A percentile compares a stretch with the other conserved stretches of the same genome.
These are phyloP conservation scores for Pyrenula massariospora DNA, from an alignment of 495 filamentous ascomycete genomes.

Conservation along the genomic window DNA sequence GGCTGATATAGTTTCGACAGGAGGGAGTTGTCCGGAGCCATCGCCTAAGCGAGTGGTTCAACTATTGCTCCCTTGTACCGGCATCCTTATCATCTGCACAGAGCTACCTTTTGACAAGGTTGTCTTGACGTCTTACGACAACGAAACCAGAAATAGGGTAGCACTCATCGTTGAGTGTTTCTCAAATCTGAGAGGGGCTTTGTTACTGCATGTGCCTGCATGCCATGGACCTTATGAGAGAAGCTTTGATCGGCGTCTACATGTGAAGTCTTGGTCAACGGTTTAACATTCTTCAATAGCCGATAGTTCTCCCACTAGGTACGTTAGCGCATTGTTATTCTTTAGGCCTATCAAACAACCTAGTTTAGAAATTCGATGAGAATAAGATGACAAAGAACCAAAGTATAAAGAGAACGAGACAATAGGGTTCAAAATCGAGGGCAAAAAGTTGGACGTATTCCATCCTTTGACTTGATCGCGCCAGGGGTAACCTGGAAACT, in stretches of 20 bases:
- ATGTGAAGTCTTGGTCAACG: not conserved
- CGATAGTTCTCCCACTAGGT: not conserved
- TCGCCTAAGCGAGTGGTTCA: not conserved
- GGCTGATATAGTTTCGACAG: not conserved
- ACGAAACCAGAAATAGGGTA: not conserved
- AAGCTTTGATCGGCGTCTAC: not conserved
- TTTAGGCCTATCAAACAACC: too few relatives aligned
- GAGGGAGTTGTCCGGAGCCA: not conserved
- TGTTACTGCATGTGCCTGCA: not conserved
- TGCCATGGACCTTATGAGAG: not conserved
- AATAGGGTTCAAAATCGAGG: too few relatives aligned
- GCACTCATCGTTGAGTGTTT: not conserved
- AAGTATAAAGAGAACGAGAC: too few relatives aligned
- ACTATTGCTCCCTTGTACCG: not conserved
- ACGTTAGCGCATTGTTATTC: not conserved
- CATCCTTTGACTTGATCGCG: too few relatives aligned
- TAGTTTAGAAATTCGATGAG: too few relatives aligned
- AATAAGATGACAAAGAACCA: too few relatives aligned
- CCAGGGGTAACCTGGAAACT: too few relatives aligned
- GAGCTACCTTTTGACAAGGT: not conserved
- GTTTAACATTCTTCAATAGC: not conserved
- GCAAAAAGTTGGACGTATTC: too few relatives aligned
- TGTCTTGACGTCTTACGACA: not conserved
- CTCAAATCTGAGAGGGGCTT: not conserved
- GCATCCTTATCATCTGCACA: too few relatives aligned